Evolutionary conservation across 192 early-diverging fungal genomes (phyloP), one percentile per base, ranked within the genome.

Genomic region (Pilobolus umbonatus): DNA sequence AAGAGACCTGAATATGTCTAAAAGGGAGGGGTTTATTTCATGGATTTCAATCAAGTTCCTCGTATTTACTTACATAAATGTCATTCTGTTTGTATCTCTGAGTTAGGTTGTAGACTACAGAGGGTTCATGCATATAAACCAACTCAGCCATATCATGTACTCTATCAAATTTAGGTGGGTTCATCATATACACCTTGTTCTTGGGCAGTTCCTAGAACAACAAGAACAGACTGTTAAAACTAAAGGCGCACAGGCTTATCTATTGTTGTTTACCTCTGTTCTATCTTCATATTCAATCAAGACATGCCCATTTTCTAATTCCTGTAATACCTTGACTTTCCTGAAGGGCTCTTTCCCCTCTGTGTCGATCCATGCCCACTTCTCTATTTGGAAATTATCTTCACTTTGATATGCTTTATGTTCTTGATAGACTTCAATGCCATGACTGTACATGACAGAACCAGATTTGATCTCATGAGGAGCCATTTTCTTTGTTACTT

Each of bases 91-190:
- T 80, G 66, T 96, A 99, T 49, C 96, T 82, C 62, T 92, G 80
- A 36, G 86, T 80, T 26, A 99, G 76, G 62, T 99, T 99, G 76
- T 99, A 92, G 21, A 96, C 84, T 8, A 99, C 96, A 7, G 94
- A 95, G 12, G 96, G 89, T 60, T 96, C 95, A 75, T 99, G 98
- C 49, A 99, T 80, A 72, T 95, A 87, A 12, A 92, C 92, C 60
- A 99, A 70, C 51, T 96, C 93, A 21, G 96, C 96, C 95, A 99
- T 98, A 75, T 99, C 96, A 57, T 99, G 95, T 43, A 88, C 92
- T 62, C 86, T 88, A 72, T 99, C 96, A 69, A 99, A 99, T 79
- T 99, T 96, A 61, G 96, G 96, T 50, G 96, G 96, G 46, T 99
- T 99, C 90, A 98, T 95, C 76, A 96, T 93, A 56, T 92, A 87